Evolutionary conservation across 169 alveolate genomes (phyloP).

Genomic region (Perkinsus chesapeaki): DNA sequence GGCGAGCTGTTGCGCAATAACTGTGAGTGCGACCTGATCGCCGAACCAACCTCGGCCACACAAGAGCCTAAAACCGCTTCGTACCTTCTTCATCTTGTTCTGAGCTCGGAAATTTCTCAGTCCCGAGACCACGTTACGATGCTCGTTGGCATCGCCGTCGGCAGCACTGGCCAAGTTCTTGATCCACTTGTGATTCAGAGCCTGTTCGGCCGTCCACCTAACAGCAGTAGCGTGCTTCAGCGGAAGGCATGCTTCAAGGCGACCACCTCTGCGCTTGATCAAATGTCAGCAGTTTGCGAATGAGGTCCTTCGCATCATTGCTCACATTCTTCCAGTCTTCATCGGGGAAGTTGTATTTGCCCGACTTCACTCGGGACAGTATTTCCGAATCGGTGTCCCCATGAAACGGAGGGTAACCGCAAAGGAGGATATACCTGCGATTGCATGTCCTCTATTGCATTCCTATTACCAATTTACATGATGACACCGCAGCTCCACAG

Average conservation of each 20-base stretch:
- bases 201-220: conserved; percentile 32
- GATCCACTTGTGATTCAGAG: conserved; percentile 54
- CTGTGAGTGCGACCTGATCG: conserved; percentile 41
- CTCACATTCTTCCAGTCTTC: conserved; percentile 72
- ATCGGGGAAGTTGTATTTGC: conserved; percentile 66
- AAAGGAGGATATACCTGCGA: conserved; percentile 68
- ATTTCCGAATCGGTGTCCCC: conserved; percentile 72
- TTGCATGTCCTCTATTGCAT: conserved; percentile 38
- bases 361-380: conserved; percentile 38
- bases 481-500: conserved; percentile 87
- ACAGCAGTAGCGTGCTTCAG: too few species aligned
- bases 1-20: conserved; percentile 58
- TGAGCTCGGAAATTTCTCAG: conserved; percentile 44
- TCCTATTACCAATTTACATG: not conserved
- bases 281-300: conserved; percentile 54
- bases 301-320: conserved; percentile 74
- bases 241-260: not conserved
- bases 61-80: not conserved
- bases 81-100: conserved; percentile 57
- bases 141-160: conserved; percentile 7
- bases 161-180: conserved; percentile 32
- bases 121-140: not conserved
- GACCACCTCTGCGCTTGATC: conserved; percentile 14
- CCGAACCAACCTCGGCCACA: not conserved
- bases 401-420: conserved; percentile 78